phyloP scores from a whole-genome alignment of 2,329 filamentous ascomycete genomes.

The Cryoendolithus antarcticus region DNA sequence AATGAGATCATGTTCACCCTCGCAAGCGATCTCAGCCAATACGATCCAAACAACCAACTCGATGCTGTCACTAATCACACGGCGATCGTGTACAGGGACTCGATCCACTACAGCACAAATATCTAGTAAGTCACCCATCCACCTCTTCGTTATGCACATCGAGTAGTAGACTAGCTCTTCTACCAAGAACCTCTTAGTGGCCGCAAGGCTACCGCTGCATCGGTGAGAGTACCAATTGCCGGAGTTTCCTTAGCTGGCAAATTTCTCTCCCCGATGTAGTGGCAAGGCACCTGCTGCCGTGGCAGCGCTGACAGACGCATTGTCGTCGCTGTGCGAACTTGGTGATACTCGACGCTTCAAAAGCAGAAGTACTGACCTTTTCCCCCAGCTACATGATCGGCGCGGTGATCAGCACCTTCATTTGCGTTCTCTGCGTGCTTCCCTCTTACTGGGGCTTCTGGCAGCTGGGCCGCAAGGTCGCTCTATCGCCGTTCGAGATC shows the following conservation, averaged over 20 bases:
- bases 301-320: too few species aligned
- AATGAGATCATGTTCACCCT: slow-evolving; percentile 13
- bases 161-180: too few species aligned
- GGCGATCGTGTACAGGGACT: slow-evolving; percentile 8
- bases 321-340: too few species aligned
- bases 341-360: too few species aligned
- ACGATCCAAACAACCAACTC: background rate
- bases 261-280: too few species aligned
- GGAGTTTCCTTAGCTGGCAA: too few species aligned
- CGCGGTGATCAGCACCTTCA: slow-evolving; percentile 19
- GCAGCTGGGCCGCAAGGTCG: slow-evolving; percentile 24
- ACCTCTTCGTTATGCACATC: too few species aligned
- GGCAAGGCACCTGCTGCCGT: too few species aligned
- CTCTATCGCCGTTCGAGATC: slow-evolving; percentile 25
- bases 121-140: background rate
- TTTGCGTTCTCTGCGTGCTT: slow-evolving; percentile 21
- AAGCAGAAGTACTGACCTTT: too few species aligned
- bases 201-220: too few species aligned
- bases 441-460: slow-evolving; percentile 26
- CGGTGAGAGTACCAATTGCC: too few species aligned
- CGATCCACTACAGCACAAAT: slow-evolving; percentile 19
- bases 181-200: too few species aligned
- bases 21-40: background rate
- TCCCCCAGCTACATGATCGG: slow-evolving; percentile 12
- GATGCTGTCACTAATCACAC: background rate